Conservation (phyloP, 208 protist species). For the Plasmodiophora brassicae region DNA sequence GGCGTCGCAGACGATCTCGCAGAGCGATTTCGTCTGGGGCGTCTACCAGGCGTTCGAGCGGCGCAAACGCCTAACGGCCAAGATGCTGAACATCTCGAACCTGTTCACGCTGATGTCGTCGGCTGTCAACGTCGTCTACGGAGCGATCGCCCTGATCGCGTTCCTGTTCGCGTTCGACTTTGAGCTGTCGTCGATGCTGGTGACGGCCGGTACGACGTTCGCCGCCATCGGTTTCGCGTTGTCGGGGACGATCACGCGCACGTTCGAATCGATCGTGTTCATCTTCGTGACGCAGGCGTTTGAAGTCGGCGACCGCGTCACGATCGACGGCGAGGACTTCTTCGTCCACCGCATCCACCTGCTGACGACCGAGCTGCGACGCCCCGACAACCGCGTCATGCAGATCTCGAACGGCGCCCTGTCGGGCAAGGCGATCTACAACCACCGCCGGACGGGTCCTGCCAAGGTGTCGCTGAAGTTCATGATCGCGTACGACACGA, state of each 20-base stretch:
- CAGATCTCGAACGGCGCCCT: background rate
- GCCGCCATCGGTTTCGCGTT: slow-evolving; percentile 2
- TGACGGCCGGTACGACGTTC: background rate
- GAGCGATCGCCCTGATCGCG: background rate
- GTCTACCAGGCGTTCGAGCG: slow-evolving; percentile 31
- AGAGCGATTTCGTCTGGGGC: background rate
- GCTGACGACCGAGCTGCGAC: background rate
- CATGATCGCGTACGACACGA: slow-evolving; percentile 14
- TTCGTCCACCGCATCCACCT: background rate
- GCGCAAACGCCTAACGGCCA: background rate
- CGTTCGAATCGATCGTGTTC: slow-evolving; percentile 17
- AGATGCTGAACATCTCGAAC: background rate
- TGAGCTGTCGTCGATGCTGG: background rate
- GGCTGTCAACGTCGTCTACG: background rate
- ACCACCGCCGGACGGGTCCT: background rate
- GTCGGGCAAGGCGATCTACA: background rate
- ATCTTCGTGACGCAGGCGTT: background rate
- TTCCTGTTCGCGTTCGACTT: background rate
- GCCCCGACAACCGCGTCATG: background rate
- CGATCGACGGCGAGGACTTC: background rate
- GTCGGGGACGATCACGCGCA: background rate
- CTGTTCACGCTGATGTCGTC: background rate
- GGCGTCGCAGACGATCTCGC: background rate
- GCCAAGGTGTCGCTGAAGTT: background rate
- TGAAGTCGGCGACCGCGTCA: slow-evolving; percentile 1